Evolutionary conservation across 192 early-diverging fungal genomes (phyloP).

Genomic region (Coemansia sp.): DNA sequence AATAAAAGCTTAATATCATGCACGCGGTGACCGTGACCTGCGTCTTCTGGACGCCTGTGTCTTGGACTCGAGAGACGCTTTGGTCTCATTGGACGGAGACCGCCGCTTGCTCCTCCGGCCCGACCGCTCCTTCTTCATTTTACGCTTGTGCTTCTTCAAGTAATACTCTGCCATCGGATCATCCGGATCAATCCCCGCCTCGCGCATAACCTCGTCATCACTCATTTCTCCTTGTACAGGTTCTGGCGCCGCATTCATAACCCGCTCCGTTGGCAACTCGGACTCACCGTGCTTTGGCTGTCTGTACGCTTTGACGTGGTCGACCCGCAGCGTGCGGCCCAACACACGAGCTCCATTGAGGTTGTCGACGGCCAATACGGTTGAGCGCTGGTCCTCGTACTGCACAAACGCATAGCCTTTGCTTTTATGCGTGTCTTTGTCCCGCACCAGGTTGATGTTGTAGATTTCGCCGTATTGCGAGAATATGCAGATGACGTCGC

Average conservation of each 20-base stretch:
- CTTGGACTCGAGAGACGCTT: too few species aligned
- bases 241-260: slow-evolving; percentile 59
- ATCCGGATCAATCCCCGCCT: slow-evolving; percentile 64
- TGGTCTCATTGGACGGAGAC: neutral
- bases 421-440: slow-evolving; percentile 82
- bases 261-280: slow-evolving; percentile 33
- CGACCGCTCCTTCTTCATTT: slow-evolving; percentile 23
- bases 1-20: neutral
- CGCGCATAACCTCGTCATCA: slow-evolving; percentile 42
- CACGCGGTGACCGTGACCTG: neutral
- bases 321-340: slow-evolving; percentile 67
- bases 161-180: slow-evolving; percentile 75
- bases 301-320: slow-evolving; percentile 69
- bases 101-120: slow-evolving; percentile 2
- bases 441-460: slow-evolving; percentile 85
- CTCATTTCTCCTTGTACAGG: slow-evolving; percentile 20
- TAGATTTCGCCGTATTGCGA: slow-evolving; percentile 91
- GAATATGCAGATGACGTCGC: slow-evolving; percentile 89
- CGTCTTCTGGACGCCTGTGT: neutral
- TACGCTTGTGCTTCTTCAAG: slow-evolving; percentile 63
- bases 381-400: slow-evolving; percentile 91
- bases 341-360: slow-evolving; percentile 72
- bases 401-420: slow-evolving; percentile 87
- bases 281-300: slow-evolving; percentile 63
- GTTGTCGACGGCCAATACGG: slow-evolving; percentile 93